phyloP scores from a whole-genome alignment of 495 filamentous ascomycete species.

The Hypoxylon lienhwacheense region DNA sequence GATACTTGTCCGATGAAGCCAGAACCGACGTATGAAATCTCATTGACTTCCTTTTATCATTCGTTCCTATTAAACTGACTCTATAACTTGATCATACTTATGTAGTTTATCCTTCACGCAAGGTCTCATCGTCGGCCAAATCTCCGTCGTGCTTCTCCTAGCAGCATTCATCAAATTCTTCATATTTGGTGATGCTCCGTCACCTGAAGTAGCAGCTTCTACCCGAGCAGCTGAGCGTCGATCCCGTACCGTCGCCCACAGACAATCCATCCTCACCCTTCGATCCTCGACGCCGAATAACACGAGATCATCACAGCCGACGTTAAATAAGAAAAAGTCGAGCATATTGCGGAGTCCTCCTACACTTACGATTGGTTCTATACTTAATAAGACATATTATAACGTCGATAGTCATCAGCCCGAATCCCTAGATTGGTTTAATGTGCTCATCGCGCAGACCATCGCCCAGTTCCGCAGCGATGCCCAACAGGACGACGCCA shows the following conservation, averaged over 20 bases:
- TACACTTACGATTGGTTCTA: conserved; percentile 75
- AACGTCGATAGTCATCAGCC: conserved; percentile 94
- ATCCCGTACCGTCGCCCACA: conserved; percentile 63
- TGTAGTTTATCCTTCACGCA: conserved; percentile 84
- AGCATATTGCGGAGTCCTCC: conserved; percentile 69
- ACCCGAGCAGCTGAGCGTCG: conserved; percentile 69
- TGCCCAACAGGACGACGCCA: conserved; percentile 85
- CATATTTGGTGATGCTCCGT: conserved; percentile 94
- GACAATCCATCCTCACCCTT: conserved; percentile 65
- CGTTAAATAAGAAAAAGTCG: conserved; percentile 73
- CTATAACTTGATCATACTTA: conserved; percentile 24
- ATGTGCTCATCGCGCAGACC: conserved; percentile 94
- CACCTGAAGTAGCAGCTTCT: conserved; percentile 70
- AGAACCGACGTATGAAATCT: conserved; percentile 49
- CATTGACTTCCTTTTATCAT: conserved; percentile 6
- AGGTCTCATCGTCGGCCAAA: conserved; percentile 89
- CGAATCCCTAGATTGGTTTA: conserved; percentile 99
- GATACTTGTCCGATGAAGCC: conserved; percentile 49
- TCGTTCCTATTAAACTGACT: conserved; percentile 8
- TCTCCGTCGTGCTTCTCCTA: conserved; percentile 85
- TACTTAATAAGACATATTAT: conserved; percentile 96
- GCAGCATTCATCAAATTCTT: conserved; percentile 99
- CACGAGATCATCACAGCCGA: conserved; percentile 47
- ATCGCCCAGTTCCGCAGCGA: conserved; percentile 93
- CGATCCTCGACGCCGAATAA: conserved; percentile 40